A percentile compares a stretch with the other conserved stretches of the same genome.
phyloP scores from a whole-genome alignment of 768 basidiomycete species.

The Pisolithus microcarpus region DNA sequence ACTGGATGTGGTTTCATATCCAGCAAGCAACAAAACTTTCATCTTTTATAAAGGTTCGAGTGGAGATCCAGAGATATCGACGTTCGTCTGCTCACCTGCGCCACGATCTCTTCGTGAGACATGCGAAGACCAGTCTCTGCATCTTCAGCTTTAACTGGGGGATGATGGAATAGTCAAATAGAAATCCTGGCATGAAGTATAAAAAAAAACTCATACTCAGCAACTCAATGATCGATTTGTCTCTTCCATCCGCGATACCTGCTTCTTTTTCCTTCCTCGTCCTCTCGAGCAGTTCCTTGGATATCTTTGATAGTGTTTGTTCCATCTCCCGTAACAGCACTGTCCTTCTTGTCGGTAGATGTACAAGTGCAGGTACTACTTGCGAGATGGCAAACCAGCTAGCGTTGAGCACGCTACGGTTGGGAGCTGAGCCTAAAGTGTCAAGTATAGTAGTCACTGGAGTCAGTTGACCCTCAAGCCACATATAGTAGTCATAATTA shows the following conservation, averaged over 20 bases:
- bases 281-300: constrained; percentile 31
- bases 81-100: constrained; percentile 10
- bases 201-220: constrained; percentile 12
- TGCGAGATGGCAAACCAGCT: constrained; percentile 20
- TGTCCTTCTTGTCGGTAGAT: constrained; percentile 24
- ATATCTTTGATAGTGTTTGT: constrained; percentile 29
- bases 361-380: constrained; percentile 25
- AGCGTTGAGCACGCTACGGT: no score
- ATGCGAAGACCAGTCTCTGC: no score
- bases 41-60: constrained; percentile 6
- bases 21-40: constrained; percentile 14
- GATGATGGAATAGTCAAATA: background rate
- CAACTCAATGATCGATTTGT: constrained; percentile 20
- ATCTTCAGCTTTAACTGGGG: no score
- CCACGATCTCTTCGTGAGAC: constrained; percentile 23
- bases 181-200: constrained; percentile 12
- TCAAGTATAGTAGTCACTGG: no score
- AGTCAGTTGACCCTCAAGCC: no score
- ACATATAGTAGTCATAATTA: no score
- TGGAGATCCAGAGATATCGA: background rate
- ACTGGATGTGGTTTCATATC: constrained; percentile 19
- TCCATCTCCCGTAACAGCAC: constrained; percentile 21
- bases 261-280: constrained; percentile 28
- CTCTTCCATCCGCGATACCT: constrained; percentile 13
- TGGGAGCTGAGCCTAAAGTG: no score